Base-by-base conservation (phyloP, 495 filamentous ascomycete genomes). In the Penicillium crystallinum region DNA sequence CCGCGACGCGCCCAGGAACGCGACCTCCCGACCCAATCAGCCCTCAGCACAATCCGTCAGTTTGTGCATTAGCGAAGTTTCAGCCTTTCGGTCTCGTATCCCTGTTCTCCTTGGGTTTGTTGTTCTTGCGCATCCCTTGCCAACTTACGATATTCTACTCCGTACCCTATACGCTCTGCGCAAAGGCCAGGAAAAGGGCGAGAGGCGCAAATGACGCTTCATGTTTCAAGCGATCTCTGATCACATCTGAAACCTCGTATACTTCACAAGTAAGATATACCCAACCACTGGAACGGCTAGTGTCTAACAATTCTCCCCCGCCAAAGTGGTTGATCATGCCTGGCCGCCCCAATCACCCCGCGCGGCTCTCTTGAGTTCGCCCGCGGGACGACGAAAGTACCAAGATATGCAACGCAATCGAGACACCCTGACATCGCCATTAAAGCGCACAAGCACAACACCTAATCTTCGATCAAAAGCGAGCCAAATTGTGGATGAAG, bases 271-370 rank as follows among this genome's bases (percentile, higher is more conserved):
- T 57, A 21, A 46, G 55, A 44, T 17, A 10, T 3, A 21, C 4
- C 12, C 8, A 8, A 15, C 19, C n/a, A 9, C 18, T 30, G 4
- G 40, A 10, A 6, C 19, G 18, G 41, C 35, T 30, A 6, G 3
- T 43, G 11, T 6, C 48, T 42, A 36, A 57, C 30, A 2, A 17
- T 34, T 22, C 29, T 8, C 7, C 37, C 22, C 34, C 17, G 2
- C 22, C 4, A 9, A 43, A 72, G 69, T 76, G 74, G 70, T 62
- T 31, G 79, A 82, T 55, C 69, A 73, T 53, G 80, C 83, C 68
- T 97, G 91, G 91, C 91, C 91, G 36, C 91, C 91, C 12, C 79
- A 85, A 65, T 95, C 90, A 14, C 91, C 91, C 43, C 84, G 88
- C 66, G 88, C 91, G 48, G 91, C 81, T 25, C 80, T 97, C 3